Conservation (phyloP, 768 basidiomycete genomes). For the Terana coerulea region DNA sequence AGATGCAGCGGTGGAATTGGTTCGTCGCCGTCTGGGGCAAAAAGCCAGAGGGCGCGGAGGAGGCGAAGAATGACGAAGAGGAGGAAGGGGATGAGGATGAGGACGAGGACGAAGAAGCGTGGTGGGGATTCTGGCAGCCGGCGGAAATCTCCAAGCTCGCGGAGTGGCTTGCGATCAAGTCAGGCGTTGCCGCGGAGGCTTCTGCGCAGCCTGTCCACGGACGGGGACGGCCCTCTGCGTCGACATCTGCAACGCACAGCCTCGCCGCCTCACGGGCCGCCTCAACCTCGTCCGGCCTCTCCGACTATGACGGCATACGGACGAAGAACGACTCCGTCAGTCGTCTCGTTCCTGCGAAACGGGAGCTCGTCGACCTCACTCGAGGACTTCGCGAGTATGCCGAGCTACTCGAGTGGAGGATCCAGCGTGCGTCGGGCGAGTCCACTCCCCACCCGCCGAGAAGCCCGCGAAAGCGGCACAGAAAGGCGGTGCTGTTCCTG, state of each 20-base stretch:
- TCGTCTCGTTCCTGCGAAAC: conserved; percentile 21
- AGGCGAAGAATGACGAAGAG: conserved; percentile 20
- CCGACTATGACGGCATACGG: conserved; percentile 19
- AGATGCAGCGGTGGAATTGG: conserved; percentile 66
- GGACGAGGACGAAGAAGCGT: conserved; percentile 42
- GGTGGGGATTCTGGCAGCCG: conserved; percentile 76
- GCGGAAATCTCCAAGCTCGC: conserved; percentile 61
- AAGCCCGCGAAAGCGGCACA: not conserved
- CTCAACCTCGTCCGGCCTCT: conserved; percentile 20
- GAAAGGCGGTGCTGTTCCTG: not conserved
- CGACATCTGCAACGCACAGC: not conserved
- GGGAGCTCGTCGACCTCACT: conserved; percentile 43
- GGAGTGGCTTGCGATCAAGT: conserved; percentile 58
- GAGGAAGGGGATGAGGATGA: conserved; percentile 26
- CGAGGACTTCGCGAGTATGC: conserved; percentile 58
- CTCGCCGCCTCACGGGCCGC: not conserved
- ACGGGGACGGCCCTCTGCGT: not conserved
- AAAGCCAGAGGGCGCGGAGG: conserved; percentile 34
- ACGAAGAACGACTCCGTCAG: conserved; percentile 13
- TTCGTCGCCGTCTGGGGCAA: conserved; percentile 74
- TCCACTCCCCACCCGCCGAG: not conserved
- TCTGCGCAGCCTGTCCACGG: too few relatives aligned
- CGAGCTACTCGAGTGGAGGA: conserved; percentile 55
- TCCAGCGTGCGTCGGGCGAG: conserved; percentile 21
- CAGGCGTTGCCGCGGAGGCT: conserved; percentile 40